Evolutionary conservation across 148 eudicot genomes (phyloP), one percentile per base, ranked within the genome.

Genomic region (Talinum fruticosum): DNA sequence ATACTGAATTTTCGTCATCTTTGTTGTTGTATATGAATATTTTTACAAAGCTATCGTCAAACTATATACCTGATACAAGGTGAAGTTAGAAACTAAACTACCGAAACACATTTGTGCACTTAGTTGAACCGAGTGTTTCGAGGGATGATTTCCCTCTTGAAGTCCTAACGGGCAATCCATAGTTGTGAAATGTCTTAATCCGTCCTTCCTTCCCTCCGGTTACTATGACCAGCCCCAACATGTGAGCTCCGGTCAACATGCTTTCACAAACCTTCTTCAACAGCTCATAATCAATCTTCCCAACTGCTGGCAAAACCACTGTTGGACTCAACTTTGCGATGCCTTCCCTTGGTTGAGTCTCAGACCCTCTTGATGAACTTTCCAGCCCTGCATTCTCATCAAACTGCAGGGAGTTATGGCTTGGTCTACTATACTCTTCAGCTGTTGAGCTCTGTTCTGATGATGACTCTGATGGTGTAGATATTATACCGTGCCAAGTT

Each of bases 141-240:
- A 82, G 54, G 0, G 78, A 29, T 15, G 84, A 74, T 23, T 69
- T 79, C 5, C 49, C 28, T 70, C 66, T 78, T 19, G 76, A 47
- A 79, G 16, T 65, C 36, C 85, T 66, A 66, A 85, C 70, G 10
- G 97, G 97, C 75, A 93, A 75, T 6, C 96, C 97, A 18, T 88
- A 88, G 54, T 93, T 93, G 45, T 85, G 90, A 78, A 79, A 91
- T 12, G 90, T 86, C 78, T 83, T 85, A 18, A 91, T 89, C 76
- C 82, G 74, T 8, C 97, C 97, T 70, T 93, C 97, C 76, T 78
- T 84, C 33, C 96, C 96, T 44, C 88, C 97, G 5, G 97, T 90
- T 45, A 89, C 93, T 41, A 91, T 87, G 53, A 88, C 93, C 41
- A 86, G 91, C 36, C 92, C 97, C 93, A 93, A 91, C 83, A 88